Conservation (phyloP, 768 basidiomycete genomes). For the Leccinum subtestaceum region DNA sequence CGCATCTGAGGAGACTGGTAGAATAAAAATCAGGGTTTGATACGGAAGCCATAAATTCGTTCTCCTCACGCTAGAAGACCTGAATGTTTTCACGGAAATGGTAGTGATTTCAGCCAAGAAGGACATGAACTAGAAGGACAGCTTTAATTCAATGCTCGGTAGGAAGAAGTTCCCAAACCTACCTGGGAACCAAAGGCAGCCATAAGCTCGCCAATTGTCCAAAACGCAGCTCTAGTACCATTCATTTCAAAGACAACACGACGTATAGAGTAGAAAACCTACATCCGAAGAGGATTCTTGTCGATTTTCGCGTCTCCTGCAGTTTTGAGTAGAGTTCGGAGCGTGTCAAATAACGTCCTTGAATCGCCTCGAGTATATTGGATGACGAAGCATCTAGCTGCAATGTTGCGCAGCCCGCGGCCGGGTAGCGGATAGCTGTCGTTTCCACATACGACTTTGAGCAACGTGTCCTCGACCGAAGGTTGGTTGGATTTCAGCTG, state of each 20-base stretch:
- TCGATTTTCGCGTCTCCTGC: slow-evolving; percentile 72
- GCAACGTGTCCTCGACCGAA: slow-evolving; percentile 56
- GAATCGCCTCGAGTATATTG: slow-evolving; percentile 82
- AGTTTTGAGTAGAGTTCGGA: slow-evolving; percentile 73
- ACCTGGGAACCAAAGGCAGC: slow-evolving; percentile 79
- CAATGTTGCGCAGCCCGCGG: slow-evolving; percentile 76
- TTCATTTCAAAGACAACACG: slow-evolving; percentile 2
- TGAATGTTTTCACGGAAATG: slow-evolving; percentile 63
- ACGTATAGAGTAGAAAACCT: slow-evolving; percentile 25
- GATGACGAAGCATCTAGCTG: slow-evolving; percentile 70
- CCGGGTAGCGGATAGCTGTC: slow-evolving; percentile 80
- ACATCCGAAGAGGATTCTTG: slow-evolving; percentile 68
- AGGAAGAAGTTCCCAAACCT: slow-evolving; percentile 23
- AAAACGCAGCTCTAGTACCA: slow-evolving; percentile 69
- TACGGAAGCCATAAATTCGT: background rate
- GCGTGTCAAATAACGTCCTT: slow-evolving; percentile 80
- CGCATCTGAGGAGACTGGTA: slow-evolving; percentile 75
- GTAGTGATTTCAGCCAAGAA: slow-evolving; percentile 83
- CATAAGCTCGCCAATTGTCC: slow-evolving; percentile 89
- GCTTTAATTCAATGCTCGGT: background rate
- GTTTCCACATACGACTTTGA: slow-evolving; percentile 65
- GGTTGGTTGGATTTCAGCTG: slow-evolving; percentile 63
- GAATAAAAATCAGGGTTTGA: slow-evolving; percentile 7
- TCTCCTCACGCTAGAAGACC: slow-evolving; percentile 64
- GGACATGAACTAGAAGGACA: slow-evolving; percentile 76